Conservation (phyloP, 2,329 filamentous ascomycete genomes). For the Alternaria consortialis region DNA sequence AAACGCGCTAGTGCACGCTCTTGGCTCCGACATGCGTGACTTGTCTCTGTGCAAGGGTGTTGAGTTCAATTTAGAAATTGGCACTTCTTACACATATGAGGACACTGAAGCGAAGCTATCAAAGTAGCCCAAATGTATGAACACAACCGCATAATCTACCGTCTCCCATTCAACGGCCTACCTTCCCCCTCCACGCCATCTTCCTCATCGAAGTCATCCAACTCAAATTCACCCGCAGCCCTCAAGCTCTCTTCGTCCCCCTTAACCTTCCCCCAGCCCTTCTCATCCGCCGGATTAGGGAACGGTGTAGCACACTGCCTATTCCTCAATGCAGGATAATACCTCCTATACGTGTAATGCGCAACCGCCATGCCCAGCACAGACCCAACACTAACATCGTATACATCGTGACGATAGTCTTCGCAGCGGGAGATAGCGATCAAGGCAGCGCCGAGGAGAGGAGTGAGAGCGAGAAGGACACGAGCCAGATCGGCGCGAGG, state of each 20-base stretch:
- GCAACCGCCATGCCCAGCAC: constrained; percentile 64
- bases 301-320: constrained; percentile 63
- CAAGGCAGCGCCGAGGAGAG: constrained; percentile 65
- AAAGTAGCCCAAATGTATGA: not conserved
- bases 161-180: constrained; percentile 32
- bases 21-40: not conserved
- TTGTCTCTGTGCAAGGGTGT: too few species aligned
- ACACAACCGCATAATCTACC: constrained; percentile 8
- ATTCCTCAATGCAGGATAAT: constrained; percentile 65
- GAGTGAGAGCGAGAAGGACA: constrained; percentile 64
- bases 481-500: constrained; percentile 66
- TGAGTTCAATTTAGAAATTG: not conserved
- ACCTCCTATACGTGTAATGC: constrained; percentile 67
- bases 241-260: constrained; percentile 56
- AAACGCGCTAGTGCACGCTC: not conserved
- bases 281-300: constrained; percentile 48
- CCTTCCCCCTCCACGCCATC: constrained; percentile 33
- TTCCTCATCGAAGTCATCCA: constrained; percentile 46
- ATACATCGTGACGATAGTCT: constrained; percentile 71
- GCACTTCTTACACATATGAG: not conserved
- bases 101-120: not conserved
- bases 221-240: constrained; percentile 45
- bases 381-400: constrained; percentile 67
- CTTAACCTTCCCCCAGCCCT: constrained; percentile 51
- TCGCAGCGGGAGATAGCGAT: constrained; percentile 70